phyloP scores from a whole-genome alignment of 208 protist species.

The Trypanosoma congolense region DNA sequence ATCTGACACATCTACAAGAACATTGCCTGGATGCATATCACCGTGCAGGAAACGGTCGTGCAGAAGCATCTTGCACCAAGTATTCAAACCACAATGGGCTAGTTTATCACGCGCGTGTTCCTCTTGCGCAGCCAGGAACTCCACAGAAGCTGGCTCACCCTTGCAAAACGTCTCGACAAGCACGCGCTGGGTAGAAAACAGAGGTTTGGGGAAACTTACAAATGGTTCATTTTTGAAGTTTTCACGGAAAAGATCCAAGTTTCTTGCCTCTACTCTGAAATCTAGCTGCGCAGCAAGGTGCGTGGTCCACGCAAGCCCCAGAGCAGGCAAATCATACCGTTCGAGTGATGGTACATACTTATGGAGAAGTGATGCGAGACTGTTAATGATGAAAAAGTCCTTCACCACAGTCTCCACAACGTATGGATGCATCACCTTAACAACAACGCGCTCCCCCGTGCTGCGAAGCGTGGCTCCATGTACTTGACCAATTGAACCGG shows the following conservation, averaged over 20 bases:
- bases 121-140: constrained; percentile 76
- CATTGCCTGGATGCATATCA: constrained; percentile 92
- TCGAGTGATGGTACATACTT: constrained; percentile 33
- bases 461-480: constrained; percentile 72
- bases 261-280: constrained; percentile 86
- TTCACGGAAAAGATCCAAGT: constrained; percentile 74
- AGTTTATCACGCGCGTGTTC: constrained; percentile 72
- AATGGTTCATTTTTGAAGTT: constrained; percentile 76
- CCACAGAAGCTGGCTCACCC: constrained; percentile 64
- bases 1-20: constrained; percentile 80
- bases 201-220: constrained; percentile 78
- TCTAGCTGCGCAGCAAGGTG: constrained; percentile 88
- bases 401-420: constrained; percentile 82
- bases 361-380: constrained; percentile 33
- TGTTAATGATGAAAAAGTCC: constrained; percentile 79
- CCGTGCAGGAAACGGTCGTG: constrained; percentile 91
- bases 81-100: constrained; percentile 84
- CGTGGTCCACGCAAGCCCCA: constrained; percentile 64
- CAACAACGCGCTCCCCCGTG: constrained; percentile 56
- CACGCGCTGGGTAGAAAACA: constrained; percentile 78
- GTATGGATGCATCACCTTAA: constrained; percentile 89
- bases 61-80: constrained; percentile 90
- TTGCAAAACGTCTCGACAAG: constrained; percentile 88
- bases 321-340: constrained; percentile 52
- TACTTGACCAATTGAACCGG: constrained; percentile 90